These are phyloP conservation scores for Pseudoperonospora humuli DNA, from an alignment of 352 stramenopile genomes.

Conservation along the genomic window DNA sequence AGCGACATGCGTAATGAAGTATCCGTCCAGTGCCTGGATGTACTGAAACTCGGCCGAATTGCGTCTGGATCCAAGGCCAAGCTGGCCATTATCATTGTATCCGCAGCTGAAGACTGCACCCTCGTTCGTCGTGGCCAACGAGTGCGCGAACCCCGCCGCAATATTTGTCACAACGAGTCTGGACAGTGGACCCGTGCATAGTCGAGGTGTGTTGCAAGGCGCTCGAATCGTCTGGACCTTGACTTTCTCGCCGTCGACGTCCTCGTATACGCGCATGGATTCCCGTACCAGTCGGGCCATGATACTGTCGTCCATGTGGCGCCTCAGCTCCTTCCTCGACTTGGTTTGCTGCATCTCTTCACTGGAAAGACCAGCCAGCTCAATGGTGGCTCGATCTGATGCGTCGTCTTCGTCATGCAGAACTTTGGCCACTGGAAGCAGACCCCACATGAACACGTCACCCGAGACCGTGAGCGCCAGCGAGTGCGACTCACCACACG, in stretches of 20 bases:
- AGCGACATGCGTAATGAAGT: constrained; percentile 53
- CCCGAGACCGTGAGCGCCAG: constrained; percentile 45
- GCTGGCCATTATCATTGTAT: constrained; percentile 81
- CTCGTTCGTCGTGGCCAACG: constrained; percentile 41
- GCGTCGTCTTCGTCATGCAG: constrained; percentile 34
- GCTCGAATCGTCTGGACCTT: constrained; percentile 52
- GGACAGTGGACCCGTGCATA: constrained; percentile 16
- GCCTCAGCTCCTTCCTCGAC: constrained; percentile 15
- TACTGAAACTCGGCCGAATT: constrained; percentile 55
- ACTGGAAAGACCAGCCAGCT: constrained; percentile 40
- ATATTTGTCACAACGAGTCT: constrained; percentile 44
- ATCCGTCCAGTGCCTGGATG: constrained; percentile 39
- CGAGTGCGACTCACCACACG: constrained; percentile 71
- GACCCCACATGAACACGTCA: constrained; percentile 71
- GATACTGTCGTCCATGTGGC: constrained; percentile 37
- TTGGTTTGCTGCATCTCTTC: constrained; percentile 21
- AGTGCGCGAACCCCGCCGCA: constrained; percentile 70
- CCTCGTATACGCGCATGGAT: constrained; percentile 63
- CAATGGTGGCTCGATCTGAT: constrained; percentile 49
- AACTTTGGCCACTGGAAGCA: constrained; percentile 51
- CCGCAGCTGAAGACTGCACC: constrained; percentile 62
- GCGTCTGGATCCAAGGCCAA: constrained; percentile 54
- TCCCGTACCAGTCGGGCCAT: constrained; percentile 56
- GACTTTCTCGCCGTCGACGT: constrained; percentile 21
- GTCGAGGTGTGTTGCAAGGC: constrained; percentile 38